Conservation (phyloP, 1,284 basidiomycete genomes). For the Microbotryomycetes sp. region DNA sequence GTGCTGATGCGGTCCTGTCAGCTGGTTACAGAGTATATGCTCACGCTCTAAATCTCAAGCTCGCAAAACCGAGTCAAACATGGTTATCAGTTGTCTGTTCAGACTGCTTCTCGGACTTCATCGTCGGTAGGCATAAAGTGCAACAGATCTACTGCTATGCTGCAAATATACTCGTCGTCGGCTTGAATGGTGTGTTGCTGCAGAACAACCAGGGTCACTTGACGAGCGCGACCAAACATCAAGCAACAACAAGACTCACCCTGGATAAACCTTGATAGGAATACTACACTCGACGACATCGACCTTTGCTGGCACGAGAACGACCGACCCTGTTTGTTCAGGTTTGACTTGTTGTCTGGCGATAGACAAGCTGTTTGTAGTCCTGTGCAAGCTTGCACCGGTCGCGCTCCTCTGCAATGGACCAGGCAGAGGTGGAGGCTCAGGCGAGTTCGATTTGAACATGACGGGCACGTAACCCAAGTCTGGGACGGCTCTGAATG, state of each 20-base stretch:
- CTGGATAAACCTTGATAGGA: slow-evolving; percentile 77
- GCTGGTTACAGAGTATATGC: too few relatives aligned
- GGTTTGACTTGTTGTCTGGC: slow-evolving; percentile 4
- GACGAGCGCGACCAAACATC: neutral
- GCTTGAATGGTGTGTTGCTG: slow-evolving; percentile 74
- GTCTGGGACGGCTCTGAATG: slow-evolving; percentile 37
- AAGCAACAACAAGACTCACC: slow-evolving; percentile 10
- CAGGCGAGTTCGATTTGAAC: slow-evolving; percentile 21
- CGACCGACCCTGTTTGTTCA: slow-evolving; percentile 39
- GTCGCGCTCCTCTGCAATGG: slow-evolving; percentile 26
- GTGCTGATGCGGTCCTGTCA: too few relatives aligned
- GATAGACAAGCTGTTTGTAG: slow-evolving; percentile 4
- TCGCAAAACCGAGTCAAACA: too few relatives aligned
- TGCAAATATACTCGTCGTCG: slow-evolving; percentile 67
- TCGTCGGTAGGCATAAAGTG: neutral
- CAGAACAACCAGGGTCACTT: neutral
- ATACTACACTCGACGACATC: slow-evolving; percentile 88
- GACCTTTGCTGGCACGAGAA: slow-evolving; percentile 52
- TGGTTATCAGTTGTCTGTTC: too few relatives aligned
- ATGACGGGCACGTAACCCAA: slow-evolving; percentile 35
- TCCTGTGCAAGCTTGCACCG: slow-evolving; percentile 8
- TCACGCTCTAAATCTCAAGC: too few relatives aligned
- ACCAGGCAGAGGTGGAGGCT: slow-evolving; percentile 17
- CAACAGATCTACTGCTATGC: slow-evolving; percentile 40
- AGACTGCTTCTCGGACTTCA: neutral